A percentile compares a stretch with the other conserved stretches of the same genome.
Evolutionary conservation across 2,329 filamentous ascomycete species (phyloP).

Genomic region (Bertia moriformis): DNA sequence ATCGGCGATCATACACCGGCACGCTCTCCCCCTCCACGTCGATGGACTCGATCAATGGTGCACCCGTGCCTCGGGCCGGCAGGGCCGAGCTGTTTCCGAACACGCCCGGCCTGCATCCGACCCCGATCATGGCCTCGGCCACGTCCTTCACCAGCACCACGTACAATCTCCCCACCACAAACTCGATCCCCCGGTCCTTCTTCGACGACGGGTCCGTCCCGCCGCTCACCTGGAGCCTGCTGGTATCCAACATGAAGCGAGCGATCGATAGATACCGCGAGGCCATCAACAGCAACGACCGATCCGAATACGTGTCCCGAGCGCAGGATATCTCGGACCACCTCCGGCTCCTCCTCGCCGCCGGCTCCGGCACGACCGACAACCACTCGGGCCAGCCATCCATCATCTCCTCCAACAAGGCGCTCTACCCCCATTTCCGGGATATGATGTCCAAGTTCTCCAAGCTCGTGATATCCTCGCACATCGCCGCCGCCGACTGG

Average conservation of each 20-base stretch:
- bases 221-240: conserved; percentile 72
- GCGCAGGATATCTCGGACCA: conserved; percentile 99
- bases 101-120: conserved; percentile 27
- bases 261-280: conserved; percentile 83
- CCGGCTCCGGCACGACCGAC: conserved; percentile 90
- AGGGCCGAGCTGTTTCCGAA: conserved; percentile 37
- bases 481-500: conserved; percentile 93
- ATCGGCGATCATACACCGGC: conserved; percentile 53
- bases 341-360: conserved; percentile 78
- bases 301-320: conserved; percentile 79
- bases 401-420: conserved; percentile 96
- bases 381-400: conserved; percentile 97
- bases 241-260: conserved; percentile 84
- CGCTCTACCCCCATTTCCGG: conserved; percentile 87
- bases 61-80: conserved; percentile 37
- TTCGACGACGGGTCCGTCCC: conserved; percentile 77
- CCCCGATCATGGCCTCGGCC: conserved; percentile 41
- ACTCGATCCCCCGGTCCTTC: conserved; percentile 64
- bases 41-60: conserved; percentile 73
- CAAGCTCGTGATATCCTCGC: conserved; percentile 94
- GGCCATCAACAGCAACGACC: conserved; percentile 68
- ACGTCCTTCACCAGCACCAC: conserved; percentile 47
- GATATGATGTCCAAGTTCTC: conserved; percentile 99
- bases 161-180: conserved; percentile 40
- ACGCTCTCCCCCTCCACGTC: conserved; percentile 75